Evolutionary conservation across 179 eudicot genomes (phyloP), one percentile per base, ranked within the genome.

Genomic region (Carnegiea gigantea): DNA sequence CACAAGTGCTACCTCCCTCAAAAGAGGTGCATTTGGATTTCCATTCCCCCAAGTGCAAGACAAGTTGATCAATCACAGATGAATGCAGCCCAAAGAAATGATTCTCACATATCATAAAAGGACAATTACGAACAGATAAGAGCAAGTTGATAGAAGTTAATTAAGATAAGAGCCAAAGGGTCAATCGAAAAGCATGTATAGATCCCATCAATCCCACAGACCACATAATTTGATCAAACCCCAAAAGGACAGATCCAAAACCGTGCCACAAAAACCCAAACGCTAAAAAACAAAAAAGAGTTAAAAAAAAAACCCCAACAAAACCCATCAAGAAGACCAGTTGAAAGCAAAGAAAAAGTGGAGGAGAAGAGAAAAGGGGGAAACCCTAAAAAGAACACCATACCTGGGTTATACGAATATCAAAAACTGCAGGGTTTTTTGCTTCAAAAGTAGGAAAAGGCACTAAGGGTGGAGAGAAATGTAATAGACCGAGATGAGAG

Each of bases 321-420:
- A 83, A 86, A 18, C 79, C 84, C 88, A 87, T 40, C 81, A 77
- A 75, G 67, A 71, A 83, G 80, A 82, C 70, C 82, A 86, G 79
- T 79, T 71, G 82, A 83, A 87, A 87, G 85, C 49, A 67, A 11
- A 40, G 44, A 40, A 40, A 40, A 40, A 40, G 36, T 33, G 36
- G 44, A 40, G 33, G 24, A 9, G 53, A 48, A 13, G 53, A 13
- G 43, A 33, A 73, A 33, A 33, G 36, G 24, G 40, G 2, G 53
- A 13, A 13, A 48, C 14, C n/a, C 62, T 14, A 18, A 18, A 83
- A 83, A 74, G 62, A 74, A 78, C 40, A 75, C 48, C 82, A 73
- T 84, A 88, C 94, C 89, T 89, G 87, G 77, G 86, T 79, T 10
- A 51, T 73, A 60, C 74, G 90, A 92, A 91, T 92, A 91, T 88